These are phyloP conservation scores for Oryza punctata DNA, from an alignment of 176 grass and related monocot genomes.

Conservation along the genomic window DNA sequence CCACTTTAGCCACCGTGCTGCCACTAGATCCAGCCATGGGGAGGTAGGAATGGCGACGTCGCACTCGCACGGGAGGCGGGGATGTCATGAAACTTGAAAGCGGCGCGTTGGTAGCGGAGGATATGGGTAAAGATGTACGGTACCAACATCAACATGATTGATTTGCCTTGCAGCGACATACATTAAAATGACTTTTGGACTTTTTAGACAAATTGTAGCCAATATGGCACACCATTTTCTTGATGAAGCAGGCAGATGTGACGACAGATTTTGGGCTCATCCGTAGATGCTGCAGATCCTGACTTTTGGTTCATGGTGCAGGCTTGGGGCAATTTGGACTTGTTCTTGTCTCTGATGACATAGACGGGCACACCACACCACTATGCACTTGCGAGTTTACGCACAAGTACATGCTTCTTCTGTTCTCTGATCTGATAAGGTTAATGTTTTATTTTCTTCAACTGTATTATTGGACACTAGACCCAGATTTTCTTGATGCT, in stretches of 20 bases:
- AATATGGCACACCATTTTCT: constrained; percentile 26
- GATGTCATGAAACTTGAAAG: no score
- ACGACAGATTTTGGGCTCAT: constrained; percentile 66
- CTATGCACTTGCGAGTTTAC: constrained; percentile 75
- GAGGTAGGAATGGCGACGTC: no score
- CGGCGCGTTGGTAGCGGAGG: no score
- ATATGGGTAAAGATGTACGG: no score
- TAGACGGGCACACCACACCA: no score
- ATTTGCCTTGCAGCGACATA: no score
- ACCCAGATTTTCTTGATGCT: background rate
- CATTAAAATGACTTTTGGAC: no score
- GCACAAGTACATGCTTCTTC: constrained; percentile 55
- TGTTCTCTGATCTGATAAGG: constrained; percentile 82
- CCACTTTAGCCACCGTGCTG: no score
- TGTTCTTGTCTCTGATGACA: no score
- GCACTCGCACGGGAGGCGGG: no score
- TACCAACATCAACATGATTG: no score
- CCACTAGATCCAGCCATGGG: no score
- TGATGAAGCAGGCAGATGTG: constrained; percentile 65
- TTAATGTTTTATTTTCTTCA: background rate
- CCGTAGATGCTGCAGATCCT: constrained; percentile 25
- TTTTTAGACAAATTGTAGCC: constrained; percentile 23
- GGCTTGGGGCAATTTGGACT: constrained; percentile 73
- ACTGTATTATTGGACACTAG: background rate
- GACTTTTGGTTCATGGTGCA: constrained; percentile 52